Percentiles rank a stretch among this genome's conserved stretches.
These are phyloP conservation scores for Phialemonium atrogriseum DNA, from an alignment of 2,329 filamentous ascomycete genomes.

Conservation along the genomic window DNA sequence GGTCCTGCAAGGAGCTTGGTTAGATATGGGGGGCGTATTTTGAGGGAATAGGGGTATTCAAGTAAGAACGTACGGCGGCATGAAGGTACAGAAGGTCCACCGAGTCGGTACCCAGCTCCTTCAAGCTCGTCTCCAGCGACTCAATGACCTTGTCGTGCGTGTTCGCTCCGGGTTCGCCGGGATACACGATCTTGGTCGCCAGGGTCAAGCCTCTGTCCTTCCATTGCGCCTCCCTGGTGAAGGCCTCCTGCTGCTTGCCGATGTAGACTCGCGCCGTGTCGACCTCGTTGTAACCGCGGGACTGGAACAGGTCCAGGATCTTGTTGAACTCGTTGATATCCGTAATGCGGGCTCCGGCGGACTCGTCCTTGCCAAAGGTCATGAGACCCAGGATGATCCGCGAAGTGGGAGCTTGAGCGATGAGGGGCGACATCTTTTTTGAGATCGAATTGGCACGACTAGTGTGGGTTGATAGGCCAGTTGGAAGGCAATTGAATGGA, in stretches of 20 bases:
- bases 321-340: conserved; percentile 48
- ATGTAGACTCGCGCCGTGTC: conserved; percentile 65
- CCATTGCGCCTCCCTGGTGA: conserved; percentile 58
- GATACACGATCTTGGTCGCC: conserved; percentile 62
- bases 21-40: background rate
- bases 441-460: no score
- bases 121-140: conserved; percentile 58
- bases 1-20: conserved; percentile 20
- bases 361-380: conserved; percentile 57
- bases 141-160: conserved; percentile 54
- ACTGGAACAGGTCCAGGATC: conserved; percentile 58
- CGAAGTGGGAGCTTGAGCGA: conserved; percentile 10
- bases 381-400: conserved; percentile 60
- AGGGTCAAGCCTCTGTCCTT: conserved; percentile 59
- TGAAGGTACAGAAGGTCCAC: conserved; percentile 70
- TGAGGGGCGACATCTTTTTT: conserved; percentile 10
- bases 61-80: conserved; percentile 36
- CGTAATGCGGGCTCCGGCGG: conserved; percentile 54
- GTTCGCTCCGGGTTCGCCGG: conserved; percentile 49
- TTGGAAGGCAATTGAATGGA: no score
- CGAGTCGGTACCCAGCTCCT: conserved; percentile 62
- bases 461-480: no score
- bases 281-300: conserved; percentile 60
- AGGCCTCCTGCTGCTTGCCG: conserved; percentile 60
- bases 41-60: background rate